Base-by-base conservation (phyloP, 2,329 filamentous ascomycete genomes). In the Teratosphaeria pseudoeucalypti region DNA sequence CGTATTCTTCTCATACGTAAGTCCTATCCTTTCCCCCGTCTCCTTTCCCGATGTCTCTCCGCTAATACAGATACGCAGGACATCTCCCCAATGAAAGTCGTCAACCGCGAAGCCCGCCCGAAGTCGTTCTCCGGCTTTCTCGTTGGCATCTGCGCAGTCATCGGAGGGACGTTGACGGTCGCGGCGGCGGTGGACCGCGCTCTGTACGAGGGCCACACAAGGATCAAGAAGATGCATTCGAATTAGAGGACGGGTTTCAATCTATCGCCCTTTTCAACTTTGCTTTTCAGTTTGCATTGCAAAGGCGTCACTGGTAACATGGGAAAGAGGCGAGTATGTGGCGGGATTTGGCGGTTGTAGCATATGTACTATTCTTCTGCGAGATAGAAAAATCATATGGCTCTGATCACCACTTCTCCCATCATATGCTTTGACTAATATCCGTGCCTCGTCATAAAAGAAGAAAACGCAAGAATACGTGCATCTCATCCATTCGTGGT, bases 71-170 rank as follows among this genome's bases (percentile, higher is more conserved):
- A 29, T 9, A 56, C 34, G 9, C 32, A 72, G 68, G 94, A 99
- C 69, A 99, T 99, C 74, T 97, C 92, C 2, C 94, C 94, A 5
- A 99, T 99, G 94, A 99, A 97, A 78, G 92, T 99, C 62, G 88
- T 99, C 76, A 99, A 99, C 79, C 88, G 92, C 58, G 95, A 99
- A 78, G 87, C 89, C 66, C 85, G 90, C 54, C 80, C 86, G 62
- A 97, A 97, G 80, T 88, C 88, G 4, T 95, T 99, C 73, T 85
- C 90, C 0, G 89, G 89, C 19, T 99, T 99, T 79, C 76, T 99
- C 60, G 92, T 94, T 0, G 94, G 94, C 55, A 84, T 99, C 23
- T 99, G 94, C 74, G 92, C 92, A 43, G 88, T 97, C 62, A 86
- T 99, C 56, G 94, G 94, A 62, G 94, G 94, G 66, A 99, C 94